Conservation (phyloP, 371 early-diverging fungal species). For the Catenaria anguillulae region DNA sequence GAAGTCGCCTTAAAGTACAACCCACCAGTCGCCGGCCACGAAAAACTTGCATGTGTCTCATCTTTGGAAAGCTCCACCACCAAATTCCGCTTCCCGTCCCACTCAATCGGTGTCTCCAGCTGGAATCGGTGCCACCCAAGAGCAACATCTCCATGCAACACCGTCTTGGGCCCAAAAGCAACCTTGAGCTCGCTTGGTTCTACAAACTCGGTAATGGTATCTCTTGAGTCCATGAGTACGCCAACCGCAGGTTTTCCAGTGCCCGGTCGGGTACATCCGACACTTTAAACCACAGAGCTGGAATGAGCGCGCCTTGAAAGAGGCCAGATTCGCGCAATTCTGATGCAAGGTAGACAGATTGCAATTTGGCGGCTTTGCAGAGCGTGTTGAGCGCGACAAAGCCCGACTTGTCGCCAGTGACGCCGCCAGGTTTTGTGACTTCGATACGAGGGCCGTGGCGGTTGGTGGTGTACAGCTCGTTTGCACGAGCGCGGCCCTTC, state of each 20-base stretch:
- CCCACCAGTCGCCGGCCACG: constrained; percentile 9
- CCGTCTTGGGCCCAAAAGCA: constrained; percentile 3
- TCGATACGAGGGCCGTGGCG: background rate
- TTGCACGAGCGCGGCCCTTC: background rate
- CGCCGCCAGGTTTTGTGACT: background rate
- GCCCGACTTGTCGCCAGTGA: constrained; percentile 7
- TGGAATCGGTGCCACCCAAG: background rate
- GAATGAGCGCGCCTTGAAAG: constrained; percentile 6
- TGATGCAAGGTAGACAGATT: constrained; percentile 4
- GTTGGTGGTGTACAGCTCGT: background rate
- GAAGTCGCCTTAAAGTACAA: constrained; percentile 3
- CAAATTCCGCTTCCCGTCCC: constrained; percentile 6
- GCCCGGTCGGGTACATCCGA: constrained; percentile 7
- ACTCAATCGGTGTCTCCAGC: constrained; percentile 4
- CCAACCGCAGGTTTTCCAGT: constrained; percentile 8
- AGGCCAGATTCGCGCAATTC: constrained; percentile 7
- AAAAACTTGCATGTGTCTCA: constrained; percentile 7
- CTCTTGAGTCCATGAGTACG: constrained; percentile 1
- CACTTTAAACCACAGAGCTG: constrained; percentile 1
- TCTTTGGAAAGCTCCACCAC: constrained; percentile 6
- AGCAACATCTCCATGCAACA: background rate
- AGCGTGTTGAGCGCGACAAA: constrained; percentile 9
- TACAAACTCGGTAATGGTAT: constrained; percentile 4
- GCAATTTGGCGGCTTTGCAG: constrained; percentile 8
- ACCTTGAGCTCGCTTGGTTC: constrained; percentile 4